Percentiles rank a stretch among this genome's conserved stretches.
Conservation (phyloP, 495 filamentous ascomycete species). For the Penicillium coprophilum region DNA sequence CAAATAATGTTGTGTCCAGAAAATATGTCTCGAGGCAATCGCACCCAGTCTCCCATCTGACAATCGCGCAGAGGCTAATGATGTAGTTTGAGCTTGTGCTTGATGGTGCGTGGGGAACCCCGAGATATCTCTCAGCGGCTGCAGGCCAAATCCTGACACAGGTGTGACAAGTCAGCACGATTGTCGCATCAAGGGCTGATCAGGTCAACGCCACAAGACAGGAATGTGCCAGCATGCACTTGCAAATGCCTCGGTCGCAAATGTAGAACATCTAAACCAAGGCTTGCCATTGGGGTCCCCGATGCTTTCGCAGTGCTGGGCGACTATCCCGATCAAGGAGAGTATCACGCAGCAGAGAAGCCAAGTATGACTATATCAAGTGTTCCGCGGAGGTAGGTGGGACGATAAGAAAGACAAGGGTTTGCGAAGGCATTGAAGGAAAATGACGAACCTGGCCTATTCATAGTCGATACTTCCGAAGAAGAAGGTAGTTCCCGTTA, state of each 20-base stretch:
- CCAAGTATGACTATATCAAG: not conserved
- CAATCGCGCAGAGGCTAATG: constrained; percentile 63
- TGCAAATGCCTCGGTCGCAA: constrained; percentile 33
- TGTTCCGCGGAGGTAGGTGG: constrained; percentile 11
- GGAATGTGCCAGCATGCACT: constrained; percentile 22
- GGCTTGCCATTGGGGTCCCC: constrained; percentile 26
- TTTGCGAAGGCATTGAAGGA: constrained; percentile 21
- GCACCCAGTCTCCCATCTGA: constrained; percentile 76
- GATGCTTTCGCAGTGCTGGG: not conserved
- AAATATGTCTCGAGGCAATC: constrained; percentile 20
- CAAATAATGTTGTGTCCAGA: constrained; percentile 4
- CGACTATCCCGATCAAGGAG: not conserved
- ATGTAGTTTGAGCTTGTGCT: constrained; percentile 59
- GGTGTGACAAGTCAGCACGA: constrained; percentile 32
- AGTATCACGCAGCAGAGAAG: not conserved
- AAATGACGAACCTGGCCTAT: constrained; percentile 45
- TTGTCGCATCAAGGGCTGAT: constrained; percentile 18
- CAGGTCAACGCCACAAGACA: constrained; percentile 11
- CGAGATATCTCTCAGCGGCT: constrained; percentile 68
- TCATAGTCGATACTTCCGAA: constrained; percentile 32
- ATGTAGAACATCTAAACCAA: constrained; percentile 21
- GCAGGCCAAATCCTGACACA: constrained; percentile 61
- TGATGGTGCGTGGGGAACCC: constrained; percentile 67
- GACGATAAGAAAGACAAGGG: constrained; percentile 12
- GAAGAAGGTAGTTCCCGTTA: constrained; percentile 2